These are phyloP conservation scores for Coemansia sp. DNA, from an alignment of 192 early-diverging fungal species.

Conservation along the genomic window DNA sequence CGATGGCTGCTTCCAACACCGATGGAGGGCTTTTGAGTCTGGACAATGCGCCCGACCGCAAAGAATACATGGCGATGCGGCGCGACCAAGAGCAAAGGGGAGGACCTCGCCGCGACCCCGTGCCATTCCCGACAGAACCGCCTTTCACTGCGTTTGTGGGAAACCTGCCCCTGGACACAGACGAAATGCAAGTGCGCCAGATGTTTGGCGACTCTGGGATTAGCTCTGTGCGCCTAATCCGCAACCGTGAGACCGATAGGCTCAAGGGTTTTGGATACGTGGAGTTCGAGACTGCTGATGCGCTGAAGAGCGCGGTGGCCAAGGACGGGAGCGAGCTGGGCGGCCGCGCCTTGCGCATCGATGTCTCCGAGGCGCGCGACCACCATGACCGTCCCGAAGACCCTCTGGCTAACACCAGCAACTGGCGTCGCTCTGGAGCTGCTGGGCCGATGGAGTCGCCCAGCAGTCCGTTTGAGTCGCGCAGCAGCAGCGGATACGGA, in stretches of 20 bases:
- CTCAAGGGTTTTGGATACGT: slow-evolving; percentile 96
- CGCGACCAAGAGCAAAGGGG: slow-evolving; percentile 13
- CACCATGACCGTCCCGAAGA: slow-evolving; percentile 11
- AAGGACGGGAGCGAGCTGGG: slow-evolving; percentile 55
- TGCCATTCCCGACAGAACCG: slow-evolving; percentile 75
- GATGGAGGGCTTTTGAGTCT: neutral
- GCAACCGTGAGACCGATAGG: slow-evolving; percentile 73
- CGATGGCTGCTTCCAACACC: slow-evolving; percentile 18
- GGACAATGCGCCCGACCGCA: slow-evolving; percentile 38
- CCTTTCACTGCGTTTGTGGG: slow-evolving; percentile 91
- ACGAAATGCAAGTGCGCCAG: slow-evolving; percentile 70
- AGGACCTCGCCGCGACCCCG: slow-evolving; percentile 42
- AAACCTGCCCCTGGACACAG: slow-evolving; percentile 84
- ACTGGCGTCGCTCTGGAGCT: slow-evolving; percentile 35
- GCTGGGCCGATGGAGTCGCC: slow-evolving; percentile 3
- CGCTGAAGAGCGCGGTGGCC: slow-evolving; percentile 76
- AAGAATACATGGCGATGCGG: slow-evolving; percentile 11
- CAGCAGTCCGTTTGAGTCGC: slow-evolving; percentile 27
- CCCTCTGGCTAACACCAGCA: slow-evolving; percentile 13
- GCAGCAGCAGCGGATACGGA: slow-evolving; percentile 38
- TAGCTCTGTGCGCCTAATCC: slow-evolving; percentile 79
- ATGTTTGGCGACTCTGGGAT: slow-evolving; percentile 70
- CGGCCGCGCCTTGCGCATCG: slow-evolving; percentile 76
- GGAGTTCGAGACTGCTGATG: slow-evolving; percentile 86
- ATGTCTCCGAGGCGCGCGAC: slow-evolving; percentile 80